Conservation (phyloP, 768 basidiomycete genomes). For the Paxillus rubicundulus region DNA sequence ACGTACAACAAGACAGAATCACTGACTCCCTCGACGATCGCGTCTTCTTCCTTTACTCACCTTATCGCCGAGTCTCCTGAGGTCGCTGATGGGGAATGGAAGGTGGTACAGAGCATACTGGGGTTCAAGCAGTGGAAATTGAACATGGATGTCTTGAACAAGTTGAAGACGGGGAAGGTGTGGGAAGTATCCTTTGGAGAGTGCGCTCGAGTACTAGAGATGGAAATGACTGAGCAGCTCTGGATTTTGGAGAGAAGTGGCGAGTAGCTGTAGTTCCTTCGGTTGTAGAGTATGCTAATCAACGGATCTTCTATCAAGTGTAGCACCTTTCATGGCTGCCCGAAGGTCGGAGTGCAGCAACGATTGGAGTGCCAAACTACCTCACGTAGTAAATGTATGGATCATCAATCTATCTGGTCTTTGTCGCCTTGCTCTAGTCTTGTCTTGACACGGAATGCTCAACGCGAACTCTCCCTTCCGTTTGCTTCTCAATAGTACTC, state of each 20-base stretch:
- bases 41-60: constrained; percentile 51
- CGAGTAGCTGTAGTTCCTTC: neutral
- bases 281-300: neutral
- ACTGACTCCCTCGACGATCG: constrained; percentile 44
- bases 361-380: no score
- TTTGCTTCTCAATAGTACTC: no score
- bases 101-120: constrained; percentile 39
- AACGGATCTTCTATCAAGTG: no score
- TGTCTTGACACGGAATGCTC: no score
- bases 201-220: constrained; percentile 30
- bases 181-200: constrained; percentile 24
- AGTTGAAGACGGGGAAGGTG: constrained; percentile 18
- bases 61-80: constrained; percentile 51
- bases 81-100: constrained; percentile 38
- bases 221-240: constrained; percentile 41
- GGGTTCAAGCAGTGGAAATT: constrained; percentile 45
- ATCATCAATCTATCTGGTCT: no score
- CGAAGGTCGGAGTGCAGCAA: no score
- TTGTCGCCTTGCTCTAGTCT: no score
- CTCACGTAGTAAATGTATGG: no score
- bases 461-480: no score
- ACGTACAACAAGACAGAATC: constrained; percentile 83
- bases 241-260: constrained; percentile 47
- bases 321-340: no score
- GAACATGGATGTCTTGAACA: constrained; percentile 12